Evolutionary conservation across 177 flowering plant genomes (phyloP).

Genomic region (Vitis hybrid): DNA sequence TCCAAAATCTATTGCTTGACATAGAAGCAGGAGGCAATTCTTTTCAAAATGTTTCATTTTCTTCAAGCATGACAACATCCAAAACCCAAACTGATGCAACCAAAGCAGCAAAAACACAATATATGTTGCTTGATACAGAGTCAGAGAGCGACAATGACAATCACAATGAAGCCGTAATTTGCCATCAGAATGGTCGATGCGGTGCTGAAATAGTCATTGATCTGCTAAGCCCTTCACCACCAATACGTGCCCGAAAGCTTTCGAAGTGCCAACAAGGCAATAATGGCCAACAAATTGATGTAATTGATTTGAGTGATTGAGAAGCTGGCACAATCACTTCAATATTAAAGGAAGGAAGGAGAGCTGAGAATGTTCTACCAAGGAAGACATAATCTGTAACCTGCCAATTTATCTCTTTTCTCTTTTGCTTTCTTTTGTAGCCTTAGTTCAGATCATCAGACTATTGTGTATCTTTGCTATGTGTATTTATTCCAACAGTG

Average conservation of each 20-base stretch:
- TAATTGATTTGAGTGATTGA: constrained; percentile 71
- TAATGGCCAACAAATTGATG: constrained; percentile 26
- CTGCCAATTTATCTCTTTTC: not conserved
- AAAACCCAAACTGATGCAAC: not conserved
- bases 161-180: not conserved
- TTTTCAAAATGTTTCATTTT: not conserved
- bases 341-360: constrained; percentile 55
- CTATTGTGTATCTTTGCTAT: too few relatives aligned
- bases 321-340: constrained; percentile 65
- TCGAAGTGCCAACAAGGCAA: constrained; percentile 23
- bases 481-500: too few relatives aligned
- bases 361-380: constrained; percentile 63
- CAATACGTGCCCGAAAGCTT: constrained; percentile 12
- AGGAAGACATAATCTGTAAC: constrained; percentile 18
- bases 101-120: not conserved
- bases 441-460: not conserved
- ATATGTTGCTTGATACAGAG: constrained; percentile 2
- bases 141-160: constrained; percentile 10
- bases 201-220: constrained; percentile 51
- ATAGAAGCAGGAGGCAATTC: constrained; percentile 35
- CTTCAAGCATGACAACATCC: constrained; percentile 1
- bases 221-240: constrained; percentile 75
- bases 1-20: constrained; percentile 45
- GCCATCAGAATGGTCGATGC: not conserved
- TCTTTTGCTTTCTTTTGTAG: not conserved